Percentiles rank a stretch among this genome's conserved stretches.
phyloP scores from a whole-genome alignment of 83 land plant species.

The Thuja plicata region DNA sequence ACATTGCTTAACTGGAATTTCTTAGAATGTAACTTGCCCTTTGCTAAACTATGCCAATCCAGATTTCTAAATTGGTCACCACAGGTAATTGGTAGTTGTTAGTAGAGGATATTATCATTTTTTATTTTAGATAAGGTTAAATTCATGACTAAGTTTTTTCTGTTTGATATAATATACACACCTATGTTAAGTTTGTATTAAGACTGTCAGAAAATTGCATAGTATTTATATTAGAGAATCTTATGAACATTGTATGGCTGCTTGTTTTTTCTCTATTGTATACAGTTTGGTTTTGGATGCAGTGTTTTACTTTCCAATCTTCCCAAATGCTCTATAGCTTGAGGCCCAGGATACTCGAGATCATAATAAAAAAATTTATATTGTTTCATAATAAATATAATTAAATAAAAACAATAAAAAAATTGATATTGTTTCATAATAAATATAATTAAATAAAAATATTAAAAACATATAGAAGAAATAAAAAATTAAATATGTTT shows the following conservation, averaged over 20 bases:
- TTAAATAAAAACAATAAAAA: too few species aligned
- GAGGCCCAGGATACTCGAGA: too few species aligned
- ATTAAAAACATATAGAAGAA: too few species aligned
- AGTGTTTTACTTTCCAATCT: too few species aligned
- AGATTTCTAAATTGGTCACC: not conserved
- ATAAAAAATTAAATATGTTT: too few species aligned
- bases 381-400: too few species aligned
- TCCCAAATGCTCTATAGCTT: too few species aligned
- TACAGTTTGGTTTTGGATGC: not conserved
- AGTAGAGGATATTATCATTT: not conserved
- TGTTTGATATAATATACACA: not conserved
- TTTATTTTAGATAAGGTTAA: not conserved
- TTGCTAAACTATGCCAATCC: not conserved
- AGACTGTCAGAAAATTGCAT: not conserved
- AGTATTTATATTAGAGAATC: not conserved
- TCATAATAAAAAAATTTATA: too few species aligned
- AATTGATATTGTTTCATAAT: too few species aligned
- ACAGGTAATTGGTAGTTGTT: not conserved
- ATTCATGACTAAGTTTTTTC: not conserved
- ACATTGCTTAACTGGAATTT: not conserved
- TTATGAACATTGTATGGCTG: not conserved
- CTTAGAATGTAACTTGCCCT: not conserved
- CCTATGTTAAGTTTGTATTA: not conserved
- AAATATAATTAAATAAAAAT: too few species aligned
- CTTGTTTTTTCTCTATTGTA: not conserved